phyloP scores from a whole-genome alignment of 2,329 filamentous ascomycete genomes.

The Colletotrichum godetiae region DNA sequence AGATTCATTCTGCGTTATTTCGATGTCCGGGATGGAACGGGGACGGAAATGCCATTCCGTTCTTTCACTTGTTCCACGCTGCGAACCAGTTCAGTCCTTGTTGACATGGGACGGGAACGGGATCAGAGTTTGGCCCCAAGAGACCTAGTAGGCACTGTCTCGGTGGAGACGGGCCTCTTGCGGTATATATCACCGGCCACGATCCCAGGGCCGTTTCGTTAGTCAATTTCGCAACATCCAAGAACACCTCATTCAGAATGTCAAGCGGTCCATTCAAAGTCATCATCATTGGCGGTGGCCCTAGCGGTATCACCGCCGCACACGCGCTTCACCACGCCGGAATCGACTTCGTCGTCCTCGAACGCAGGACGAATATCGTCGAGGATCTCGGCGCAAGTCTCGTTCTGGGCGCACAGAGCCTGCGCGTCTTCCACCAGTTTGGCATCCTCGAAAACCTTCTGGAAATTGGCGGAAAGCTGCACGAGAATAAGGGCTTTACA shows the following conservation, averaged over 20 bases:
- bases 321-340: slow-evolving; percentile 45
- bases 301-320: slow-evolving; percentile 43
- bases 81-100: neutral
- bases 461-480: slow-evolving; percentile 7
- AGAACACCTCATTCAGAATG: slow-evolving; percentile 40
- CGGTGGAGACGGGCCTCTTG: neutral
- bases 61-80: neutral
- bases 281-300: slow-evolving; percentile 46
- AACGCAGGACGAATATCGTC: slow-evolving; percentile 41
- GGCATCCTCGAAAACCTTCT: slow-evolving; percentile 38
- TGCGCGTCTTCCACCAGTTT: slow-evolving; percentile 46
- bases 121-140: neutral
- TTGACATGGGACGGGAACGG: neutral
- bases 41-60: no score
- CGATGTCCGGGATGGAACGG: no score
- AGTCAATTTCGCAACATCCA: neutral
- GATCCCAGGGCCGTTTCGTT: neutral
- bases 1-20: neutral
- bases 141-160: neutral
- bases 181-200: neutral
- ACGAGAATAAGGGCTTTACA: slow-evolving; percentile 1
- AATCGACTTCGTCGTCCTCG: slow-evolving; percentile 49
- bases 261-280: slow-evolving; percentile 40
- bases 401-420: slow-evolving; percentile 40
- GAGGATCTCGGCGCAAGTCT: slow-evolving; percentile 43